Evolutionary conservation across 371 early-diverging fungal species (phyloP), one percentile per base, ranked within the genome.

Genomic region (Saksenaea vasiformis): DNA sequence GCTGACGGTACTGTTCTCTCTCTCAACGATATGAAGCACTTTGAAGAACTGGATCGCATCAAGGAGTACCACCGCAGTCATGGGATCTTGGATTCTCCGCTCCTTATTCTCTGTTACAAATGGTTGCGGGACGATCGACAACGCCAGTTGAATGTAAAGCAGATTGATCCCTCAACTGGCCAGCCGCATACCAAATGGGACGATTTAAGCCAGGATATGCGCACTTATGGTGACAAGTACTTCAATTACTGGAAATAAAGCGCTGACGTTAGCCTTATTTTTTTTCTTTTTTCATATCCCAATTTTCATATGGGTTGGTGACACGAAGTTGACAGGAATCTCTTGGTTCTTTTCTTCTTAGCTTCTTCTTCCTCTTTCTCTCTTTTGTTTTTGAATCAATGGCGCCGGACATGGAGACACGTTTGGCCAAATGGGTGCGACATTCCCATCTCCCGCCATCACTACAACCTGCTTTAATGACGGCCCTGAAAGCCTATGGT

Each of bases 161-260:
- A 51, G 35, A 39, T 76, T 26, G 77, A 80, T 37, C 66, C 76
- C 34, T 61, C 38, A 5, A 76, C 78, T 17, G 83, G 79, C 22
- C 72, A 66, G 53, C 80, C 82, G 14, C 77, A 76, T 51, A 86
- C 90, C 3, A 78, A 76, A 65, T 93, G 92, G 93, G 90, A 90
- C 65, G 84, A 85, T 17, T 67, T 91, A 61, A 82, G 79, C 15
- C 90, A 90, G n/a, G 85, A 93, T 70, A 87, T 89, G 87, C 85
- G 85, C 53, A 64, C 64, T 13, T 73, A 86, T 60, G 90, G 90
- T 9, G 92, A 92, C 68, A 87, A 87, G 65, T 91, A 85, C 63
- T 78, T 71, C 57, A 76, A 77, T 41, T 75, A 79, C 43, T 79
- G 79, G 76, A 77, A 77, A 37, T 64, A 66, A 47, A 19, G 37